Conservation (phyloP, 2,329 filamentous ascomycete genomes). For the Acephala macrosclerotiorum region DNA sequence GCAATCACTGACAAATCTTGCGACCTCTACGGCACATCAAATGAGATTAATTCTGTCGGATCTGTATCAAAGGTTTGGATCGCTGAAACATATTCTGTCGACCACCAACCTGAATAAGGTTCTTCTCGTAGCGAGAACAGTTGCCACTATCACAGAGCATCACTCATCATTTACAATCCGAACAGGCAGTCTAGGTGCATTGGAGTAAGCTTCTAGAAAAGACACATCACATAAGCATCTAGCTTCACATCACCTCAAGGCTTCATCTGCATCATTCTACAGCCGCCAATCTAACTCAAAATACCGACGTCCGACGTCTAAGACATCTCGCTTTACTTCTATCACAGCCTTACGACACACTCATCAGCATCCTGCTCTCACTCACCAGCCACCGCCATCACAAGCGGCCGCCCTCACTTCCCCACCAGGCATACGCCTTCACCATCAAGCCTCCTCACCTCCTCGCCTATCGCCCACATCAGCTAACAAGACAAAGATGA, state of each 20-base stretch:
- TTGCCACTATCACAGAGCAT: too few species aligned
- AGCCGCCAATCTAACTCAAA: too few species aligned
- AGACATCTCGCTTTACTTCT: too few species aligned
- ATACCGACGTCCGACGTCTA: too few species aligned
- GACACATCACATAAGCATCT: neutral
- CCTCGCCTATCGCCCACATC: neutral
- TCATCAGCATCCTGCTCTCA: too few species aligned
- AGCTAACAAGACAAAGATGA: neutral
- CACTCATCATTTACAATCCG: too few species aligned
- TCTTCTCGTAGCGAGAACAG: too few species aligned
- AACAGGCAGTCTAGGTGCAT: neutral
- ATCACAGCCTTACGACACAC: too few species aligned
- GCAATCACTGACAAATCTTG: neutral
- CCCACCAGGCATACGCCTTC: neutral
- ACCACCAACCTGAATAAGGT: too few species aligned
- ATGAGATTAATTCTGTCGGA: too few species aligned
- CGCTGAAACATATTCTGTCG: too few species aligned
- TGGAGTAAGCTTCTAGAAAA: neutral
- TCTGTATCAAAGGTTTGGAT: neutral
- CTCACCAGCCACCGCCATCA: too few species aligned
- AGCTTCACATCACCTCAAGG: neutral
- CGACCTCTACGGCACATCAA: neutral
- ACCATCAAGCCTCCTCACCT: neutral
- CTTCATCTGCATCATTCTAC: neutral
- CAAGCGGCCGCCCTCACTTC: neutral